Conservation (phyloP, 2,329 filamentous ascomycete species). For the Aureobasidium vineae region DNA sequence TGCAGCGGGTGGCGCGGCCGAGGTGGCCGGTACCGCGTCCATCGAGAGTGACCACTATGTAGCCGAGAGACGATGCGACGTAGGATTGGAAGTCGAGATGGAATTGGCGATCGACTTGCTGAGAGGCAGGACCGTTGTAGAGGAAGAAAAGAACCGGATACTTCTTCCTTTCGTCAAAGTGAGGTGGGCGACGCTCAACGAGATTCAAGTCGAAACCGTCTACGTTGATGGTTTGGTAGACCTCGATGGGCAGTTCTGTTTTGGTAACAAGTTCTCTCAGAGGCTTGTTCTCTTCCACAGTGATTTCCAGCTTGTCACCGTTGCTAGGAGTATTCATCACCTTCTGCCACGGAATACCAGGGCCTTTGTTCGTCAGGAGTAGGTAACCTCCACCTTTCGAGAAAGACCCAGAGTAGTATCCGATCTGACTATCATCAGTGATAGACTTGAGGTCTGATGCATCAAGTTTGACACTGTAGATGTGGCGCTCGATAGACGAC, state of each 20-base stretch:
- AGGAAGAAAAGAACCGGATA: conserved; percentile 95
- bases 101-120: conserved; percentile 79
- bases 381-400: conserved; percentile 78
- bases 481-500: conserved; percentile 82
- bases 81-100: conserved; percentile 86
- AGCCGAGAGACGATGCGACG: conserved; percentile 78
- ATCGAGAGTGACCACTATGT: conserved; percentile 93
- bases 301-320: conserved; percentile 61
- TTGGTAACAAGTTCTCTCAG: conserved; percentile 68
- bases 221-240: conserved; percentile 82
- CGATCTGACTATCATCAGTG: conserved; percentile 69
- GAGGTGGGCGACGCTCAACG: conserved; percentile 82
- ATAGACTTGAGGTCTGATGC: conserved; percentile 68
- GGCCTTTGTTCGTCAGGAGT: conserved; percentile 80
- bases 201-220: conserved; percentile 71
- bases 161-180: conserved; percentile 78
- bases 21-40: conserved; percentile 89
- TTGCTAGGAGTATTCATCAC: conserved; percentile 79
- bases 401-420: conserved; percentile 80
- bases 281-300: conserved; percentile 73
- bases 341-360: conserved; percentile 85
- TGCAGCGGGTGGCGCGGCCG: conserved; percentile 77
- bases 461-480: conserved; percentile 85
- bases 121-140: conserved; percentile 93
- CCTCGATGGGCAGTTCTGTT: conserved; percentile 77